Evolutionary conservation across 768 basidiomycete genomes (phyloP).

Genomic region (Neoboletus magnificus): DNA sequence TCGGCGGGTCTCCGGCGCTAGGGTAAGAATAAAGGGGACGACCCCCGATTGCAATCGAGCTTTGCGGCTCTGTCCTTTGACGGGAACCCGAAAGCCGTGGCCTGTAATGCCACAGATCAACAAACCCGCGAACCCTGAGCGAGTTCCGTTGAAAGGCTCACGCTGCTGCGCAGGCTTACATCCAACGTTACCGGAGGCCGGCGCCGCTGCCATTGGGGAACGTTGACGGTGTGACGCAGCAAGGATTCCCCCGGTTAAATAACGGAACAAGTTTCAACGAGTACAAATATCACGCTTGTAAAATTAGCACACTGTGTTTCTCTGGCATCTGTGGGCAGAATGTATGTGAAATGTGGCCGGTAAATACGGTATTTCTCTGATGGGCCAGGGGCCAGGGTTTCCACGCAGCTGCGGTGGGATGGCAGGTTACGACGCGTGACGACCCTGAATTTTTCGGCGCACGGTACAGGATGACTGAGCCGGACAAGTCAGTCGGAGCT

Average conservation of each 20-base stretch:
- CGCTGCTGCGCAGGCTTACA: conserved; percentile 19
- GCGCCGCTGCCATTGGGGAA: conserved; percentile 2
- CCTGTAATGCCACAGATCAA: conserved; percentile 7
- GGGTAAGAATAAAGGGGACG: conserved; percentile 13
- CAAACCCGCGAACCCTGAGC: conserved; percentile 18
- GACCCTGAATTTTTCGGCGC: conserved; percentile 22
- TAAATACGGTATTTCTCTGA: conserved; percentile 15
- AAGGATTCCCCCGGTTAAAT: conserved; percentile 1
- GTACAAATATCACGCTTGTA: conserved; percentile 4
- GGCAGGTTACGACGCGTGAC: conserved; percentile 8
- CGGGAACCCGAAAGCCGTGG: conserved; percentile 3
- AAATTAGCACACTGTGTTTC: conserved; percentile 8
- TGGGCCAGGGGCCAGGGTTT: conserved; percentile 15
- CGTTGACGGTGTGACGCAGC: conserved; percentile 13
- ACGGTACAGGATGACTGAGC: conserved; percentile 8
- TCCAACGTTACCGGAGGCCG: conserved; percentile 7
- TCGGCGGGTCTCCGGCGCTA: conserved; percentile 8
- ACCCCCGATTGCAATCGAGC: conserved; percentile 19
- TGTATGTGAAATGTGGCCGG: conserved; percentile 7
- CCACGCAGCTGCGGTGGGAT: conserved; percentile 16
- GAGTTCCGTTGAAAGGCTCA: conserved; percentile 5
- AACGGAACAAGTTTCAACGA: conserved; percentile 1
- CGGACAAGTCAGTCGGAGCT: conserved; percentile 18
- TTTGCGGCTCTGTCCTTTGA: background rate
- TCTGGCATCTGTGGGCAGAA: background rate